Evolutionary conservation across 202 grass and related monocot genomes (phyloP).

Genomic region (Carex sylvatica): DNA sequence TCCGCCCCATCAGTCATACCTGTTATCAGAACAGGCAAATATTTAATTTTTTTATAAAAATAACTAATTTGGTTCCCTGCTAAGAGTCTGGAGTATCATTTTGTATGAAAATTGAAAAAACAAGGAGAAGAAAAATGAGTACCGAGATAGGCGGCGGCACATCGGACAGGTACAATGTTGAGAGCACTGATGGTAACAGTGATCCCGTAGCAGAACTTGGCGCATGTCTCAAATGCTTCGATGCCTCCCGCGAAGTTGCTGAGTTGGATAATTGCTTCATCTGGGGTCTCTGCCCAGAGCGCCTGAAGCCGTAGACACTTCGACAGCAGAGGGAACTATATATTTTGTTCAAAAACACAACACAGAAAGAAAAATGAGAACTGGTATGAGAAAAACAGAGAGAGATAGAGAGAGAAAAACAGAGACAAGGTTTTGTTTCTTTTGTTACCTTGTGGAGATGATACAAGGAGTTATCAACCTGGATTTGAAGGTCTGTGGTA

Average conservation of each 20-base stretch:
- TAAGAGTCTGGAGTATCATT: not conserved
- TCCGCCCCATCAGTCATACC: conserved; percentile 82
- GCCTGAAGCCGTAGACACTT: conserved; percentile 83
- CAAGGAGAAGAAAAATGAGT: not conserved
- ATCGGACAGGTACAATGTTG: conserved; percentile 70
- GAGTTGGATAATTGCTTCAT: conserved; percentile 40
- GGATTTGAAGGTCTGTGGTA: conserved; percentile 83
- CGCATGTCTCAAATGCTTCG: conserved; percentile 84
- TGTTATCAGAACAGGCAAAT: not conserved
- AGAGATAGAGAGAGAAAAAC: not conserved
- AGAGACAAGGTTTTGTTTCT: not conserved
- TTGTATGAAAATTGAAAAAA: not conserved
- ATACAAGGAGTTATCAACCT: conserved; percentile 62
- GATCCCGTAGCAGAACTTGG: conserved; percentile 97
- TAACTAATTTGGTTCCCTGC: not conserved
- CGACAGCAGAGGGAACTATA: conserved; percentile 91
- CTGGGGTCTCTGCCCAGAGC: conserved; percentile 50
- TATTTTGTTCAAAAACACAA: not conserved
- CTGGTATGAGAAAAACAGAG: not conserved
- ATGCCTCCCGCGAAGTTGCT: conserved; percentile 57
- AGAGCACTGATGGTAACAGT: conserved; percentile 81
- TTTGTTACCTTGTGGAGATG: conserved; percentile 82
- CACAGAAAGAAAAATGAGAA: not conserved
- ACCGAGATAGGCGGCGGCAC: conserved; percentile 78
- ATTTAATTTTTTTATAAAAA: not conserved